Conservation (phyloP, 805 yeast species). For the Debaryomyces tyrocola region DNA sequence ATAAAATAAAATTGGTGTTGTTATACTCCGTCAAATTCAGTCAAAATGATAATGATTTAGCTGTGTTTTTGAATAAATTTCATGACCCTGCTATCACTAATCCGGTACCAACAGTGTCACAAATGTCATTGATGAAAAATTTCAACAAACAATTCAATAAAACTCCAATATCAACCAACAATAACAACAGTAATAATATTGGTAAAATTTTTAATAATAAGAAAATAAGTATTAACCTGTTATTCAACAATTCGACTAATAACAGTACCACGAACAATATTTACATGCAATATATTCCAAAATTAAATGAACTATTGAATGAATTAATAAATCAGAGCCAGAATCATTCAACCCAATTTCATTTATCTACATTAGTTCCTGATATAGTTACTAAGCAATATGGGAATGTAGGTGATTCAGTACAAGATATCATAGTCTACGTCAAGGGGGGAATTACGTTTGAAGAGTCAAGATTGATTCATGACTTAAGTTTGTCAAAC, state of each 20-base stretch:
- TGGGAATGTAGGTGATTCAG: slow-evolving; percentile 30
- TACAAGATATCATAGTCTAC: slow-evolving; percentile 70
- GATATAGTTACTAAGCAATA: slow-evolving; percentile 31
- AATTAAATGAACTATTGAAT: slow-evolving; percentile 49
- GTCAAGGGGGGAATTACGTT: slow-evolving; percentile 88
- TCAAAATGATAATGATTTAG: slow-evolving; percentile 19
- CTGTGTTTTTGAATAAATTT: slow-evolving; percentile 24
- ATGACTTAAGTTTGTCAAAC: slow-evolving; percentile 61
- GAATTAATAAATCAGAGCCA: slow-evolving; percentile 15
- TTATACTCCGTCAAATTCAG: slow-evolving; percentile 67
- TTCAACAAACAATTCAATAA: slow-evolving; percentile 25
- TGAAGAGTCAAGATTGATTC: slow-evolving; percentile 85
- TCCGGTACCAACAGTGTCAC: slow-evolving; percentile 35
- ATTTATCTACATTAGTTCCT: slow-evolving; percentile 39
- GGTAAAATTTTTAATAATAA: slow-evolving; percentile 33
- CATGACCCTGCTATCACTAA: slow-evolving; percentile 27
- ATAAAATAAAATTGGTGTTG: slow-evolving; percentile 71
- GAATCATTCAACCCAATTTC: slow-evolving; percentile 9
- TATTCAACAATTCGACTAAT: slow-evolving; percentile 25
- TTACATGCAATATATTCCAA: slow-evolving; percentile 89
- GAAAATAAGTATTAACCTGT: slow-evolving; percentile 31
- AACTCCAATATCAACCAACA: slow-evolving; percentile 7
- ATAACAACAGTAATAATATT: slow-evolving; percentile 14
- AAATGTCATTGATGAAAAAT: slow-evolving; percentile 29
- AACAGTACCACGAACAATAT: slow-evolving; percentile 55